These are phyloP conservation scores for Acanthamoeba lenticulata DNA, from an alignment of 208 protist species.

Conservation along the genomic window DNA sequence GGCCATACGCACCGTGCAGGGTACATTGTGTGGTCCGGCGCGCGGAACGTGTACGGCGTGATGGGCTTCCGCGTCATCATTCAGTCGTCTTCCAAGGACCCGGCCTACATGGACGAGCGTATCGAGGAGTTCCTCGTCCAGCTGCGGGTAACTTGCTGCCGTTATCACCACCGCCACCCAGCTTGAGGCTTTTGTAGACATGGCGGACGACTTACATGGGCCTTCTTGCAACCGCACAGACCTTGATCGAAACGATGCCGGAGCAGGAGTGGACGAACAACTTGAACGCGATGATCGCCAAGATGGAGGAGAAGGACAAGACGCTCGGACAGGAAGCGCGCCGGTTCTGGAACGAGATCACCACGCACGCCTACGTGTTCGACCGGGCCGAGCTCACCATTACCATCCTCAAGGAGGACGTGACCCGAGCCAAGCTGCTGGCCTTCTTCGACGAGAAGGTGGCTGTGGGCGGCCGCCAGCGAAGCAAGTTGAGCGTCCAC, in stretches of 20 bases:
- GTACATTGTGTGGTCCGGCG: constrained; percentile 62
- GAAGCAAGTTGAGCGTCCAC: constrained; percentile 65
- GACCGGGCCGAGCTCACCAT: constrained; percentile 24
- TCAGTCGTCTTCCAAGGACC: constrained; percentile 62
- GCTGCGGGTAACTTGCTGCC: neutral
- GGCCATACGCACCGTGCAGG: neutral
- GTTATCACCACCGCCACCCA: neutral
- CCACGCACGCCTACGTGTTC: constrained; percentile 49
- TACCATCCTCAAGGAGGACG: constrained; percentile 15
- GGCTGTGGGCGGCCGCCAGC: neutral
- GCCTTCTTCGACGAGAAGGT: constrained; percentile 64
- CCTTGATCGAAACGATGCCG: constrained; percentile 4
- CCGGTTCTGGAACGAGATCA: constrained; percentile 59
- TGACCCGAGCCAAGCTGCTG: neutral
- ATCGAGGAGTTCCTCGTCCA: constrained; percentile 38
- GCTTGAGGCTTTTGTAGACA: neutral
- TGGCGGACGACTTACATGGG: neutral
- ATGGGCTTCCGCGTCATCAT: constrained; percentile 69
- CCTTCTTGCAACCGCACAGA: neutral
- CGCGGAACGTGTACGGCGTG: constrained; percentile 62
- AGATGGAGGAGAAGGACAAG: constrained; percentile 71
- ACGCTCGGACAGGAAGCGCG: constrained; percentile 46
- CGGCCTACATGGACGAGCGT: constrained; percentile 53
- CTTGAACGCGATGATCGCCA: constrained; percentile 24
- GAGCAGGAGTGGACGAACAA: constrained; percentile 36